Percentiles rank a stretch among this genome's conserved stretches.
Conservation (phyloP, 768 basidiomycete genomes). For the Tulasnella calospora region DNA sequence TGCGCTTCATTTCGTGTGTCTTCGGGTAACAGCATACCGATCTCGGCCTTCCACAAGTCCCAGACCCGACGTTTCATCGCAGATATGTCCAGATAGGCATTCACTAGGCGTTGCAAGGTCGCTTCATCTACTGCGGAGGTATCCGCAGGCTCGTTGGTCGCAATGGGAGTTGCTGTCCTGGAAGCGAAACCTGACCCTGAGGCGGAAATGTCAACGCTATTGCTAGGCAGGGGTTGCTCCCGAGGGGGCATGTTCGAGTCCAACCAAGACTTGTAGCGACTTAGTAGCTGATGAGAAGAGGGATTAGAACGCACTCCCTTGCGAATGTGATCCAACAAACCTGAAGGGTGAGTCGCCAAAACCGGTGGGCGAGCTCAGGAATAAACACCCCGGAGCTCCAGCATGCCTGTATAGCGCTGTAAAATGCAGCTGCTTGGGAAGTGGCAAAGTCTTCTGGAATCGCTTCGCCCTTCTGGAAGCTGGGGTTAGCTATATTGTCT, state of each 20-base stretch:
- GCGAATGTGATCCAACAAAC: constrained; percentile 41
- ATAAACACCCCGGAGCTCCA: constrained; percentile 88
- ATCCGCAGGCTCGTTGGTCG: constrained; percentile 40
- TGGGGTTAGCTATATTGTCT: constrained; percentile 45
- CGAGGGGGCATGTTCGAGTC: constrained; percentile 47
- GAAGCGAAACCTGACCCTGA: neutral
- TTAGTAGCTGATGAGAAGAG: constrained; percentile 55
- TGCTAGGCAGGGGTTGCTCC: constrained; percentile 35
- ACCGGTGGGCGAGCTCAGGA: constrained; percentile 72
- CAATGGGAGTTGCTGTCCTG: constrained; percentile 12
- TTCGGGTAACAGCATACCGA: constrained; percentile 54
- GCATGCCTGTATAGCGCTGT: constrained; percentile 68
- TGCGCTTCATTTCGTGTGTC: constrained; percentile 36
- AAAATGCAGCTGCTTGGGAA: constrained; percentile 60
- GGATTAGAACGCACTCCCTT: neutral
- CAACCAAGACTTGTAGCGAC: constrained; percentile 77
- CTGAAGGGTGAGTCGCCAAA: constrained; percentile 91
- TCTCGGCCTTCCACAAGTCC: constrained; percentile 64
- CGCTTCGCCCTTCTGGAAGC: constrained; percentile 25
- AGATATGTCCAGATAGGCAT: constrained; percentile 64
- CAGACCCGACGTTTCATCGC: constrained; percentile 50
- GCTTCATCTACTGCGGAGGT: constrained; percentile 57
- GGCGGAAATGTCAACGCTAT: neutral
- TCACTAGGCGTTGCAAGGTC: constrained; percentile 58
- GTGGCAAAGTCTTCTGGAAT: constrained; percentile 42